Base-by-base conservation (phyloP, 2,329 filamentous ascomycete species). In the Aspergillus nomiae region DNA sequence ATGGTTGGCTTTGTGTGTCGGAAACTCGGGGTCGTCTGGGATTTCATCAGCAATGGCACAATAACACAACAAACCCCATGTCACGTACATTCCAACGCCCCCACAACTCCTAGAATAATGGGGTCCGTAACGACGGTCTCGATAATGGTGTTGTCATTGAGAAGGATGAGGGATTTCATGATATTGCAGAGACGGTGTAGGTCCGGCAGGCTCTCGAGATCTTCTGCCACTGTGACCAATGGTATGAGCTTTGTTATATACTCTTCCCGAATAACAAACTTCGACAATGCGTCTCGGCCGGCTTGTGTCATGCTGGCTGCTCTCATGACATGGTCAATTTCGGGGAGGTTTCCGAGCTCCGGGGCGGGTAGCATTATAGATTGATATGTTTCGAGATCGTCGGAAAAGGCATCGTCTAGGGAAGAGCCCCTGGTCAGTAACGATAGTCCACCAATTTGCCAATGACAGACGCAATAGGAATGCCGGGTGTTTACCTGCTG, bases 1-100 rank as follows among this genome's bases (percentile, higher is more conserved):
- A 76, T 99, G 95, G 74, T 98, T 98, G 28, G 95, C 94, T 77
- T 97, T 98, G 83, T 98, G 95, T 63, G 90, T 93, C 8, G 95
- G 95, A 71, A 98, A 99, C 78, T 99, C 95, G 0, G 95, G 94
- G 72, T 99, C 95, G 80, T 98, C 85, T 87, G 69, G 62, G 7
- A 58, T 38, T 50, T 41, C 56, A 72, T 82, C 67, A 81, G 78
- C 60, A 46, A 56, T 51, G 16, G 11, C 16, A 21, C 24, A 24
- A 26, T n/a, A 34, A 41, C 30, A 43, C 59, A 21, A 26, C 34
- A 38, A 54, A 45, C 41, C 46, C 24, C 34, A 62, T 16, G 2
- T 7, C 51, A 72, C 83, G 70, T 79, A 87, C 85, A 99, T 82
- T 99, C 95, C 66, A 99, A 83, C 28, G 95, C 95, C 64, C 95